These are phyloP conservation scores for Hymenoscyphus repandus DNA, from an alignment of 2,329 filamentous ascomycete species.

Conservation along the genomic window DNA sequence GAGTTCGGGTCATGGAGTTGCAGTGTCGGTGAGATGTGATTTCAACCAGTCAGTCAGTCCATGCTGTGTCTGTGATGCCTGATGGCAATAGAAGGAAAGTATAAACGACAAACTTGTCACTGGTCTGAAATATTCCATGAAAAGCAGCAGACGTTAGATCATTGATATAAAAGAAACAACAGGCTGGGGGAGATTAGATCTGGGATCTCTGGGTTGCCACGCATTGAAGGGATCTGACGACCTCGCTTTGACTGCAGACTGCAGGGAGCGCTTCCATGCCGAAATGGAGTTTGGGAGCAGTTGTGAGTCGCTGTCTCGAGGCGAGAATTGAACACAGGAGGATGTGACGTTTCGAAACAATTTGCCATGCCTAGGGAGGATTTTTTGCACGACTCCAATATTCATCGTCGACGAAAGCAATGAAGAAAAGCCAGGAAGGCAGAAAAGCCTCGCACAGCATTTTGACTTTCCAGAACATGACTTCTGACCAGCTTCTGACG, in stretches of 20 bases:
- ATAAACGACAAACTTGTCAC: conserved; percentile 4
- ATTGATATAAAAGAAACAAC: conserved; percentile 9
- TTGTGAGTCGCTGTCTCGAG: not conserved
- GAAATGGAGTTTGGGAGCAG: not conserved
- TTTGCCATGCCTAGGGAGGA: not conserved
- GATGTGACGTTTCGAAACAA: not conserved
- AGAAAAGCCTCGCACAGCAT: not conserved
- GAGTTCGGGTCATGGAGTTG: not conserved
- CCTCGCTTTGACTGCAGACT: not conserved
- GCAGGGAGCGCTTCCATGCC: not conserved
- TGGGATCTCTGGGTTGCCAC: not conserved
- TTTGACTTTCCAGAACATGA: not conserved
- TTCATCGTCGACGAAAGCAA: not conserved
- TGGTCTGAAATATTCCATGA: conserved; percentile 1
- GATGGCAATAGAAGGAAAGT: not conserved
- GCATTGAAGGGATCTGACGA: not conserved
- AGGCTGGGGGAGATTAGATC: conserved; percentile 11
- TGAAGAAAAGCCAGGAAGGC: not conserved
- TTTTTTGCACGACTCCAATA: not conserved
- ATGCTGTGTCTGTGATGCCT: too few relatives aligned
- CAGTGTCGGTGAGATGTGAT: not conserved
- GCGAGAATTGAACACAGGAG: not conserved
- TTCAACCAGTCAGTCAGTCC: not conserved
- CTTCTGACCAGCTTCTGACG: not conserved
- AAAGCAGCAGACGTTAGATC: conserved; percentile 2